Evolutionary conservation across 2,329 filamentous ascomycete genomes (phyloP).

Genomic region (Aspergillus viridinutans): DNA sequence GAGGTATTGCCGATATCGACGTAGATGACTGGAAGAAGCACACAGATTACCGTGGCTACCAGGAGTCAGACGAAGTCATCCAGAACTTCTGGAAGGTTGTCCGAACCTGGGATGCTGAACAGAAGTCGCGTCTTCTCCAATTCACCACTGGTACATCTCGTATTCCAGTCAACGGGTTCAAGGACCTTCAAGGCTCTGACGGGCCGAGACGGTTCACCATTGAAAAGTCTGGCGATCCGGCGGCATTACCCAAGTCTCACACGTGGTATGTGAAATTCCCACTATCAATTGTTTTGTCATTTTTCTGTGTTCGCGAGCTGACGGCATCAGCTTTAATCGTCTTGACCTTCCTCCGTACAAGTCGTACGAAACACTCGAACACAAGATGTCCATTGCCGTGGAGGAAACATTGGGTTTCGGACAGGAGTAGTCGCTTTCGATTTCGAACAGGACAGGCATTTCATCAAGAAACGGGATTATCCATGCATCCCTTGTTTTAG

Average conservation of each 20-base stretch:
- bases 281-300: not conserved
- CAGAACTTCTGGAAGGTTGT: conserved; percentile 98
- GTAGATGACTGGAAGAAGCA: conserved; percentile 99
- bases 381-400: conserved; percentile 92
- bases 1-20: conserved; percentile 99
- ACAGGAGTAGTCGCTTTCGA: conserved; percentile 66
- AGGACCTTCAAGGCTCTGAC: conserved; percentile 95
- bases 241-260: conserved; percentile 91
- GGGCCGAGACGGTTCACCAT: conserved; percentile 95
- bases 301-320: not conserved
- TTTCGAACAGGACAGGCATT: not conserved
- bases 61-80: conserved; percentile 94
- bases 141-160: conserved; percentile 96
- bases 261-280: conserved; percentile 71
- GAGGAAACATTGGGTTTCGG: conserved; percentile 99
- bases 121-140: conserved; percentile 92
- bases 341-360: conserved; percentile 94
- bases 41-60: conserved; percentile 97
- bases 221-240: conserved; percentile 90
- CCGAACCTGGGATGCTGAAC: conserved; percentile 93
- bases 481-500: conserved; percentile 9
- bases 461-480: conserved; percentile 2
- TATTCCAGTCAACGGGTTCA: conserved; percentile 99
- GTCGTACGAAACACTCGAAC: conserved; percentile 73
- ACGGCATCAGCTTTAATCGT: conserved; percentile 75